Evolutionary conservation across 2,329 filamentous ascomycete species (phyloP).

Genomic region (Pyricularia pennisetigena): DNA sequence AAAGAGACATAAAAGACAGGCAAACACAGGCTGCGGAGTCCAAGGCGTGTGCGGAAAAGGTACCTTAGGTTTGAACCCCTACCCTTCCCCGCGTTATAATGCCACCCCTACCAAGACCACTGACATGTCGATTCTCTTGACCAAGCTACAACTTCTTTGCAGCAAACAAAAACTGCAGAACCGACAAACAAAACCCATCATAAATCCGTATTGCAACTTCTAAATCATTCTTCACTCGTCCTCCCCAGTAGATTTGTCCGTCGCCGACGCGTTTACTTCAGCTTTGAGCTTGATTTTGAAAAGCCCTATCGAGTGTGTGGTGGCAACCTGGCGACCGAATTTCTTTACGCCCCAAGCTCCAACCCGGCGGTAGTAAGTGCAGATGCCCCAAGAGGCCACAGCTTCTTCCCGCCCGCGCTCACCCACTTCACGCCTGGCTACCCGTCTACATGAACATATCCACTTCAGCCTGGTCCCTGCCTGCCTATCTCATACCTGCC

Average conservation of each 20-base stretch:
- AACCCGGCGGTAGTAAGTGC: background rate
- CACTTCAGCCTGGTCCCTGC: background rate
- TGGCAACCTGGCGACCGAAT: background rate
- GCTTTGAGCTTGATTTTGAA: background rate
- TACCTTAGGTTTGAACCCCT: background rate
- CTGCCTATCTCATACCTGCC: background rate
- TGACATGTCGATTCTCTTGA: constrained; percentile 2
- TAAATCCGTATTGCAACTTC: background rate
- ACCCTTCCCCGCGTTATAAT: constrained; percentile 6
- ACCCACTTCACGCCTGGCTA: background rate
- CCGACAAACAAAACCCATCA: background rate
- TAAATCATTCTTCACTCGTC: background rate
- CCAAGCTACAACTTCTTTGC: background rate
- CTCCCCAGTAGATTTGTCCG: background rate
- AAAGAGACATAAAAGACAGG: background rate
- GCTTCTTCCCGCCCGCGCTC: background rate
- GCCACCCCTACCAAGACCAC: constrained; percentile 1
- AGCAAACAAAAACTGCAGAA: background rate
- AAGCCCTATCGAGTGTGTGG: background rate
- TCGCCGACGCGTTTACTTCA: background rate
- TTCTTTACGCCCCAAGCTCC: constrained; percentile 1
- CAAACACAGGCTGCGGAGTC: background rate
- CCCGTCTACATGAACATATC: background rate
- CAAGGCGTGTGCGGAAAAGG: background rate
- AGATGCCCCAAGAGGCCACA: background rate